Evolutionary conservation across 2,329 filamentous ascomycete species (phyloP), one percentile per base, ranked within the genome.

Genomic region (Beauveria caledonica): DNA sequence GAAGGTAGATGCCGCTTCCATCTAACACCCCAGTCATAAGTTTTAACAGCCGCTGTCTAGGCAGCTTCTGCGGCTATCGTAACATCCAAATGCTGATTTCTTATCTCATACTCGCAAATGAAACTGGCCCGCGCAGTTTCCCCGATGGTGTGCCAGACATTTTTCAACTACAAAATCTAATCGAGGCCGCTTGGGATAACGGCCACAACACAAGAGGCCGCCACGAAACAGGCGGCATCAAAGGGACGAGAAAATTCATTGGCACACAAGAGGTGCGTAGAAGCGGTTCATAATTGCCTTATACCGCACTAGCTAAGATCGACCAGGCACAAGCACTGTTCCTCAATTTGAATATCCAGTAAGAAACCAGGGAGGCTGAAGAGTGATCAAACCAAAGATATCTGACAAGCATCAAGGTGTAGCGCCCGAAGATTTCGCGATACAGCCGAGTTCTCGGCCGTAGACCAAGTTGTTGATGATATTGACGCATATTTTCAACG

Each of bases 71-170:
- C 70, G 93, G 93, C 3, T 97, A 97, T 71, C 84, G 93, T 45
- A 97, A 96, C 69, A 95, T 96, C 36, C 94, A 97, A 71, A 95
- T 95, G 86, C 74, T 97, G 66, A 77, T 88, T 15, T 93, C 92
- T 0, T 92, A 90, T 70, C 84, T 97, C 21, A 83, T 86, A 62
- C 82, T 80, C 9, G 75, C 83, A 1, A 71, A 76, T 44, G 78
- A 77, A 13, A 73, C 77, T 13, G 89, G 88, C 0, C 73, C 81
- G 62, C 77, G 86, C 45, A 73, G 77, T 52, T 89, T 96, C 62
- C 72, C 77, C 1, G 76, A 77, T 5, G 77, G 75, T 1, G 76
- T 92, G 6, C 93, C 94, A 0, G 86, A 85, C 3, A 89, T 97
- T 29, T 83, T 97, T 58, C 78, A 87, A 54, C 83, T 97, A 8